phyloP scores from a whole-genome alignment of 2,329 filamentous ascomycete species.

The Cadophora sp. region DNA sequence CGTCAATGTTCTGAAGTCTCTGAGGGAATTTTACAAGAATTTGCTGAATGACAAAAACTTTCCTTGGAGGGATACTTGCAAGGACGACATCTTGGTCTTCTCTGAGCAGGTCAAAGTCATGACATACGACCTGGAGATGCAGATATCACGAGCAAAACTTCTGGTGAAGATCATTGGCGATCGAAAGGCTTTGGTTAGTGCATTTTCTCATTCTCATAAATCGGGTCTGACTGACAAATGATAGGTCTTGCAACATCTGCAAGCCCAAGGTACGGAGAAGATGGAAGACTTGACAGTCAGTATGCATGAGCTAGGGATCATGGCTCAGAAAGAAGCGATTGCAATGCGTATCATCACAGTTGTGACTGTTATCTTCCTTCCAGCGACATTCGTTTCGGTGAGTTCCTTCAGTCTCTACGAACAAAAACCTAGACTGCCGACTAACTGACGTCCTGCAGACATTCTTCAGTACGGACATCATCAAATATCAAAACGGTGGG shows the following conservation, averaged over 20 bases:
- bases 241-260: constrained; percentile 47
- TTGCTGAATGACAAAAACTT: constrained; percentile 40
- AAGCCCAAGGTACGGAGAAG: constrained; percentile 44
- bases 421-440: not conserved
- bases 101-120: constrained; percentile 46
- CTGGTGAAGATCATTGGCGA: constrained; percentile 47
- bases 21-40: constrained; percentile 43
- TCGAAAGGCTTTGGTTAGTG: constrained; percentile 46
- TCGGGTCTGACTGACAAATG: not conserved
- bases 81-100: constrained; percentile 42
- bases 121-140: constrained; percentile 47
- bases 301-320: not conserved
- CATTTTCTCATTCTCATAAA: not conserved
- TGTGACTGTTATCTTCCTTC: constrained; percentile 47
- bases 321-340: constrained; percentile 42
- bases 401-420: constrained; percentile 19
- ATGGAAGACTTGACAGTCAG: constrained; percentile 41
- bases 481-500: constrained; percentile 45
- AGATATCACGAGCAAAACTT: constrained; percentile 46
- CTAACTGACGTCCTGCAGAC: constrained; percentile 38
- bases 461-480: constrained; percentile 50
- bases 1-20: constrained; percentile 46
- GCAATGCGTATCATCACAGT: constrained; percentile 48
- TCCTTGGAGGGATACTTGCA: constrained; percentile 19
- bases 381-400: constrained; percentile 48